Evolutionary conservation across 2,329 filamentous ascomycete species (phyloP), one percentile per base, ranked within the genome.

Genomic region (Monilinia fructicola): DNA sequence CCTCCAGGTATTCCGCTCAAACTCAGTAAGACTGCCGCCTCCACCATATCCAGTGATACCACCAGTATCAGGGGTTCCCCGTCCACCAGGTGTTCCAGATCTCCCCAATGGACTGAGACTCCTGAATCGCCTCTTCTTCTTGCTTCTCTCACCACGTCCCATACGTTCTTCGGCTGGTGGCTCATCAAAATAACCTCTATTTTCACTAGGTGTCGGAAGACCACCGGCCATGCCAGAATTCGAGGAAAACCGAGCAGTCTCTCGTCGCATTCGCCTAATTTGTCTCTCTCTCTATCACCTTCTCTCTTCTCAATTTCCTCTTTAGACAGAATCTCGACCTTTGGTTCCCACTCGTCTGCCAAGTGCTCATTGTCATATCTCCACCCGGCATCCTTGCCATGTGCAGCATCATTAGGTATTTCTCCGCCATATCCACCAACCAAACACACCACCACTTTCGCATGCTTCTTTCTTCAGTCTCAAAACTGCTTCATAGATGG

Each of bases 231-330:
- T 92, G 67, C 91, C 91, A 0, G 91, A 85, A 28, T 90, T 95
- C 54, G 91, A 94, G 67, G 91, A 95, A 77, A 98, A 97, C 35
- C 93, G 86, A 1, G 94, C 94, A 12, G 94, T 98, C 78, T 99
- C 95, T 76, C 95, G 85, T 66, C 95, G 86, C 69, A 97, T 80
- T 67, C 95, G 85, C 67, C 95, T 85, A 50, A 97, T 90, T 78
- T 98, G 92, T 65, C 95, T 84, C 78, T 99, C 78, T 99, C 95
- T 53, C 95, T 86, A 76, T 99, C 95, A 62, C 92, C 92, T 78
- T 99, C 95, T 38, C 95, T 87, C 80, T 96, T 96, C 79, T 99
- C 95, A 64, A 99, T 98, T 76, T 99, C 95, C 73, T 99, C 95
- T 73, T 97, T 96, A 50, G 90, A 93, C 2, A 99, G 80, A 0